These are phyloP conservation scores for Saccharum hybrid DNA, from an alignment of 202 grass and related monocot species.

Conservation along the genomic window DNA sequence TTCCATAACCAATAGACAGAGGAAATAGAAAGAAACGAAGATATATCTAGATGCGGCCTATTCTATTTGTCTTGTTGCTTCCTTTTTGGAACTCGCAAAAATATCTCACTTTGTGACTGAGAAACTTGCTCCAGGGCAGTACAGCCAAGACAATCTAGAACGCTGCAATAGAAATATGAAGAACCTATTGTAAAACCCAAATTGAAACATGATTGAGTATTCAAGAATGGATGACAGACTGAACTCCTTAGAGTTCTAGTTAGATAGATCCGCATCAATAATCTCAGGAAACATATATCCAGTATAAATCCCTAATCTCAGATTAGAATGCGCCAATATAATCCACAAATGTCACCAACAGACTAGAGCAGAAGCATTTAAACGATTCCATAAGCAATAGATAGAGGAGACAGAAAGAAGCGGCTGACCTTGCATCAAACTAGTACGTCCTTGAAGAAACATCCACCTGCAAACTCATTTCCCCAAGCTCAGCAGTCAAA, in stretches of 20 bases:
- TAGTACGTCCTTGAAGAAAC: constrained; percentile 21
- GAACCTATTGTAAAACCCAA: constrained; percentile 2
- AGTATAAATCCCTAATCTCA: constrained; percentile 32
- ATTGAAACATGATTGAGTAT: constrained; percentile 7
- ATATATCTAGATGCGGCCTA: background rate
- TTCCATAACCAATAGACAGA: constrained; percentile 3
- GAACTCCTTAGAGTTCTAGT: background rate
- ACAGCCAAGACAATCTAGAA: constrained; percentile 12
- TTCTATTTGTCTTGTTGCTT: constrained; percentile 15
- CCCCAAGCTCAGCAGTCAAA: constrained; percentile 21
- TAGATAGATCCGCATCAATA: constrained; percentile 50
- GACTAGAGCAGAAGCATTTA: background rate
- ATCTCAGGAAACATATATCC: constrained; percentile 25
- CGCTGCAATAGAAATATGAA: constrained; percentile 39
- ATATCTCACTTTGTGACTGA: constrained; percentile 8
- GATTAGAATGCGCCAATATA: constrained; percentile 9
- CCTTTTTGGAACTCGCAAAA: constrained; percentile 21
- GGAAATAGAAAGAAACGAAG: background rate
- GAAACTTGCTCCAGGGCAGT: constrained; percentile 6
- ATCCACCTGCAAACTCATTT: constrained; percentile 34
- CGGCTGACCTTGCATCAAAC: constrained; percentile 44
- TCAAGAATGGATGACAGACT: constrained; percentile 8
- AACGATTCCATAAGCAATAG: constrained; percentile 11
- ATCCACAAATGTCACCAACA: background rate
- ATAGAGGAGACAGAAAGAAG: background rate